Evolutionary conservation across 805 yeast species (phyloP), one percentile per base, ranked within the genome.

Genomic region (Yarrowia bubula): DNA sequence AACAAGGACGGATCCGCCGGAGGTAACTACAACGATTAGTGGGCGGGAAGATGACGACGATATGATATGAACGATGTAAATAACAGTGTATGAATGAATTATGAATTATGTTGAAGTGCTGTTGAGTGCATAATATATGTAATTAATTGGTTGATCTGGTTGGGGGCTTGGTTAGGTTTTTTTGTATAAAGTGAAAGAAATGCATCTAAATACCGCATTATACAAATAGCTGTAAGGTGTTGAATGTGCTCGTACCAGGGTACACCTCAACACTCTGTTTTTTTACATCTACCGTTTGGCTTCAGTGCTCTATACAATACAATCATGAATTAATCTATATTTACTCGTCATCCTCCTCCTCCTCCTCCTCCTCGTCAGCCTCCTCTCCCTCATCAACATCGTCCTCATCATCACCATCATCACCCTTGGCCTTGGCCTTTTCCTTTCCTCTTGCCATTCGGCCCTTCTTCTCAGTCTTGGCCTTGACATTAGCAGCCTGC

Each of bases 401-500:
- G 1, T n/a, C 37, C 14, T 43, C 42, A 6, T 58, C 63, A 1
- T 53, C 67, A 5, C 73, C 77, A 8, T 73, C 70, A 39, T 73
- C 76, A 1, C 64, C 66, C 33, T 66, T 67, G 6, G 65, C 66
- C 64, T 63, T 58, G 10, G 75, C 74, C 65, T 76, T 76, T 61
- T 72, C 74, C 58, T 75, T 83, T 73, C 79, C 86, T 77, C 70
- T 81, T 84, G 77, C 81, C 77, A 76, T 84, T 82, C 96, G 84
- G 65, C 85, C 85, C 73, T 88, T 88, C 72, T 81, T 87, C 58
- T 86, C 91, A 68, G 84, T 84, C 81, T 78, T 92, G 65, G 83
- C 84, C 22, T 85, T 82, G 63, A 92, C 88, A 72, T 92, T 90
- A 50, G 82, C 92, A 69, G 85, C 86, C 76, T 92, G 98, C 71